Evolutionary conservation across 2,329 filamentous ascomycete species (phyloP).

Genomic region (Monilinia laxa): DNA sequence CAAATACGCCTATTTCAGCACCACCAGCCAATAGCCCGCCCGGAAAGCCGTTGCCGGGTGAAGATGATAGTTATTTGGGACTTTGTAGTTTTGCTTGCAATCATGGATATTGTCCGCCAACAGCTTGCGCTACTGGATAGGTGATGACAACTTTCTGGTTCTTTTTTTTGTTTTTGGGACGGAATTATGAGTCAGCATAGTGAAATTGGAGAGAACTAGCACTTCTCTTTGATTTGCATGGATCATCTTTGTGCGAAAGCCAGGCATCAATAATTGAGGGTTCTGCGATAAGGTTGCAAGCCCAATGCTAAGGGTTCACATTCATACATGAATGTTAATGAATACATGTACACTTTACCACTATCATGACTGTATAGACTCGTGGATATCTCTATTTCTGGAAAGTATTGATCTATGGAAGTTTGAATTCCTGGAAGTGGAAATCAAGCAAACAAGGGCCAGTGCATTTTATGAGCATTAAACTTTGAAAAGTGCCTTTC

Average conservation of each 20-base stretch:
- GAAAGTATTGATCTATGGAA: background rate
- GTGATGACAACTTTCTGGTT: background rate
- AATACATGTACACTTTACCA: too few species aligned
- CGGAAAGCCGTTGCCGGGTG: slow-evolving; percentile 41
- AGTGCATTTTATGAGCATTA: accelerated
- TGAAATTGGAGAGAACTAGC: background rate
- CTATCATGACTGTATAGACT: background rate
- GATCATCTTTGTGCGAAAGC: background rate
- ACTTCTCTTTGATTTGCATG: background rate
- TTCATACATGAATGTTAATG: background rate
- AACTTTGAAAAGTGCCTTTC: background rate
- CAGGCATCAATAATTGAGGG: background rate
- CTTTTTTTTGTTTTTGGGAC: too few species aligned
- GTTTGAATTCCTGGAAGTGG: background rate
- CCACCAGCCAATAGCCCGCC: slow-evolving; percentile 35
- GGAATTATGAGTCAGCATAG: too few species aligned
- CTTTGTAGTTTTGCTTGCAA: slow-evolving; percentile 50
- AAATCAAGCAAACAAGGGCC: too few species aligned
- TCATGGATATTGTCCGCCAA: slow-evolving; percentile 44
- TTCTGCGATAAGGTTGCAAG: too few species aligned
- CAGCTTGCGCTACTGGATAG: slow-evolving; percentile 22
- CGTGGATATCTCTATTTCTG: background rate
- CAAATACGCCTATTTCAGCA: slow-evolving; percentile 24
- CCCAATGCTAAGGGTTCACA: background rate
- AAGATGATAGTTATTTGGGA: slow-evolving; percentile 44